phyloP scores from a whole-genome alignment of 805 yeast genomes.

The Candida ipomoeae region DNA sequence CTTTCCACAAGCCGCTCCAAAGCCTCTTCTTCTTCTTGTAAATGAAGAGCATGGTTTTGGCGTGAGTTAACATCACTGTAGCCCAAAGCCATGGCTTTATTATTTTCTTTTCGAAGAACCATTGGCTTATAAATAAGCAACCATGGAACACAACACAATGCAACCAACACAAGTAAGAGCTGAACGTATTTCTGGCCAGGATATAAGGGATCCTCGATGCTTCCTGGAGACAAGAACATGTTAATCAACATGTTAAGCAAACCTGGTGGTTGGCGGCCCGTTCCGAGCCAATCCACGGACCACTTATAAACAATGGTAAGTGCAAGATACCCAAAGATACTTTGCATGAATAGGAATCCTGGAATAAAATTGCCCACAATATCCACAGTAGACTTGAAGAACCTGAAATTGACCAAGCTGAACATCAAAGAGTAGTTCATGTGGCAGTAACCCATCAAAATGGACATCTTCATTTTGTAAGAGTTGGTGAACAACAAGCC shows the following conservation, averaged over 20 bases:
- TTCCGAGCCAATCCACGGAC: slow-evolving; percentile 66
- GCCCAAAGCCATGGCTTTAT: slow-evolving; percentile 31
- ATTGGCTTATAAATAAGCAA: slow-evolving; percentile 64
- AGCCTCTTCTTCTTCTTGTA: slow-evolving; percentile 40
- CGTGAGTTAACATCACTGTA: slow-evolving; percentile 35
- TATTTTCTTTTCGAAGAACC: slow-evolving; percentile 32
- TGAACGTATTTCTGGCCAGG: slow-evolving; percentile 64
- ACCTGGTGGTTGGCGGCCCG: slow-evolving; percentile 64
- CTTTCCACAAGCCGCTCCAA: slow-evolving; percentile 11
- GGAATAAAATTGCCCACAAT: slow-evolving; percentile 72
- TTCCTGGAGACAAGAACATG: slow-evolving; percentile 74
- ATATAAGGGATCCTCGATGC: slow-evolving; percentile 59
- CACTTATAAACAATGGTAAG: slow-evolving; percentile 69
- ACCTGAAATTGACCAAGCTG: slow-evolving; percentile 58
- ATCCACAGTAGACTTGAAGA: slow-evolving; percentile 58
- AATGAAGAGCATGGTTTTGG: slow-evolving; percentile 25
- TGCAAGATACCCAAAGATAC: slow-evolving; percentile 68
- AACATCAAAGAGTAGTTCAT: slow-evolving; percentile 69
- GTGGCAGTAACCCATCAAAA: slow-evolving; percentile 70
- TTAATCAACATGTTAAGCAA: slow-evolving; percentile 69
- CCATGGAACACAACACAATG: slow-evolving; percentile 74
- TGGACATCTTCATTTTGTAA: slow-evolving; percentile 72
- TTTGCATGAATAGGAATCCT: slow-evolving; percentile 69
- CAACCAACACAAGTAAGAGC: slow-evolving; percentile 51
- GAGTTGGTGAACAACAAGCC: slow-evolving; percentile 66